These are phyloP conservation scores for Aulographum hederae DNA, from an alignment of 2,329 filamentous ascomycete genomes.

Conservation along the genomic window DNA sequence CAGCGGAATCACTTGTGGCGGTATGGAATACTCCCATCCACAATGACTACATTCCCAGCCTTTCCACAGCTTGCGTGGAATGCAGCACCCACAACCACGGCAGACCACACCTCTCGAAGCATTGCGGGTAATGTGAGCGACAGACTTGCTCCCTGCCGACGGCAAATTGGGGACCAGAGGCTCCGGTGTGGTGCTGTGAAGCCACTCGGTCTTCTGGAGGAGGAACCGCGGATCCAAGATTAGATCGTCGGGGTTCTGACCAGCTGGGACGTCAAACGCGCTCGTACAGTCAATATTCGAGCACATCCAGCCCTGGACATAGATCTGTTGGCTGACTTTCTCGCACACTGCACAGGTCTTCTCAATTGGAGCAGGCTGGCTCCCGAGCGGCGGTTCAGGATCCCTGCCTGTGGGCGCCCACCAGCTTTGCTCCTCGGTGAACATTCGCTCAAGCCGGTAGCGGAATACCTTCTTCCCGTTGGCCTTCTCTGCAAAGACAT, in stretches of 20 bases:
- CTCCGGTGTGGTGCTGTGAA: constrained; percentile 18
- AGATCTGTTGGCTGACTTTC: constrained; percentile 17
- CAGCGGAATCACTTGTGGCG: constrained; percentile 13
- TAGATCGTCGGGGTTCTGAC: constrained; percentile 11
- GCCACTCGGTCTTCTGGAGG: constrained; percentile 29
- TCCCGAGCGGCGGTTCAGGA: constrained; percentile 12
- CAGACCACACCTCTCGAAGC: constrained; percentile 50
- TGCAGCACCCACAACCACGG: constrained; percentile 42
- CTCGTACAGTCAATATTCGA: constrained; percentile 29
- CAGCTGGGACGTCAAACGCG: constrained; percentile 34
- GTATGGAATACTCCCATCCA: constrained; percentile 23
- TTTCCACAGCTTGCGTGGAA: constrained; percentile 39
- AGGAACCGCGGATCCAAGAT: constrained; percentile 40
- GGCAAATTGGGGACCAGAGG: constrained; percentile 19
- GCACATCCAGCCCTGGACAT: constrained; percentile 38
- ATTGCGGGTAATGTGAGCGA: no score
- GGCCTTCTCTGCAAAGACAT: constrained; percentile 47
- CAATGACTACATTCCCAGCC: constrained; percentile 43
- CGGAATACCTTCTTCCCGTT: constrained; percentile 28
- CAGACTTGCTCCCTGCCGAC: no score
- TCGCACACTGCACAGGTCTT: constrained; percentile 18
- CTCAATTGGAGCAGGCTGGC: constrained; percentile 13
- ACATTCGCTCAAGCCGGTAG: constrained; percentile 47
- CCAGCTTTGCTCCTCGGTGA: constrained; percentile 34
- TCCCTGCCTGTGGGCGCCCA: constrained; percentile 28